Evolutionary conservation across 768 basidiomycete genomes (phyloP), one percentile per base, ranked within the genome.

Genomic region (Tricholoma flavovirens): DNA sequence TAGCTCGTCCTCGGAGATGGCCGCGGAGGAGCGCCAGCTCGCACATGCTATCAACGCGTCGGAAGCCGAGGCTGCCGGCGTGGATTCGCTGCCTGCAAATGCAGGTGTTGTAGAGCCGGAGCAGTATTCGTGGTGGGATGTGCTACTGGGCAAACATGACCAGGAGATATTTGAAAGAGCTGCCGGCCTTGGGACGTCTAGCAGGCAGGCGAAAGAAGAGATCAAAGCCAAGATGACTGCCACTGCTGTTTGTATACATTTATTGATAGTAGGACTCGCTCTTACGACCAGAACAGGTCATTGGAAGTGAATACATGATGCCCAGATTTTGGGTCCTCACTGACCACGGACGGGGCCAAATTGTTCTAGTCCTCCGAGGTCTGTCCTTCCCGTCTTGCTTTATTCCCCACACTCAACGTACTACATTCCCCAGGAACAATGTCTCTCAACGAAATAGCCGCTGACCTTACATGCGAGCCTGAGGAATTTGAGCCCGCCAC

Each of bases 251-350:
- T 52, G 66, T 60, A 2, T n/a, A 46, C 14, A 32, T n/a, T 8
- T 49, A n/a, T 8, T 53, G n/a, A 43, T 36, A 4, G 24, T 43
- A 12, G 32, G 12, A 19, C 42, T 11, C 17, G 14, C 22, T 32
- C 54, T 62, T 17, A 57, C 35, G n/a, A n/a, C 53, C 17, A 17
- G 26, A 57, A n/a, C 36, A 75, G 73, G 70, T 84, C 32, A 77
- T 87, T 21, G 86, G 88, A 12, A 73, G 78, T 48, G 84, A 86
- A 60, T 79, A 82, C 58, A 76, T 84, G 58, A 87, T 90, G 84
- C 90, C 91, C 2, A 77, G 88, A 33, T 93, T 87, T 66, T 93
- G 91, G 90, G 85, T 92, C 3, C 75, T 93, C 17, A 91, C 88
- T 0, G 91, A 93, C 66, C 87, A 93, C 64, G 77, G 77, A 45